phyloP scores from a whole-genome alignment of 1,284 basidiomycete species.

The Neonothopanus nambi region DNA sequence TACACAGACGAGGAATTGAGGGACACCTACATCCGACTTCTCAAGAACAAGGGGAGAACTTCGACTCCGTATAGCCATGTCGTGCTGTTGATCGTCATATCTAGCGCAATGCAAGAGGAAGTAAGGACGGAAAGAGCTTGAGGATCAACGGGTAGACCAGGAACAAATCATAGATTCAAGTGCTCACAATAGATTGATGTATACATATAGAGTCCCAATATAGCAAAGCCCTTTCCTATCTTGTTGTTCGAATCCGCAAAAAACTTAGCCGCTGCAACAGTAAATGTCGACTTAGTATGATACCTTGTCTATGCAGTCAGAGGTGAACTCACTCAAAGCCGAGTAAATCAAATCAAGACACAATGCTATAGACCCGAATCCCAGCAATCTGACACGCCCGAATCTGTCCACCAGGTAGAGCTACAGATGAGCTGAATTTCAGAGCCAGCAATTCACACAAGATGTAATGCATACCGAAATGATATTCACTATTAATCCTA shows the following conservation, averaged over 20 bases:
- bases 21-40: slow-evolving; percentile 17
- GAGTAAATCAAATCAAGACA: slow-evolving; percentile 1
- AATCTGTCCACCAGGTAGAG: not conserved
- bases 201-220: slow-evolving; percentile 22
- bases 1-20: not conserved
- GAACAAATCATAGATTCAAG: not conserved
- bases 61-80: slow-evolving; percentile 23
- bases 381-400: not conserved
- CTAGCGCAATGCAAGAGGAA: not conserved
- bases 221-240: slow-evolving; percentile 19
- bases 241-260: slow-evolving; percentile 17
- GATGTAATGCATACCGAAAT: not conserved
- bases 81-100: slow-evolving; percentile 19
- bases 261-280: slow-evolving; percentile 11
- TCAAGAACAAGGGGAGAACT: slow-evolving; percentile 18
- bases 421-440: not conserved
- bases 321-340: not conserved
- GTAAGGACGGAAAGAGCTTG: not conserved
- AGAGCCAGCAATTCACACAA: not conserved
- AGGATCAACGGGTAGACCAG: too few species aligned
- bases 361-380: not conserved
- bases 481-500: not conserved
- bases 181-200: slow-evolving; percentile 20
- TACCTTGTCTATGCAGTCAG: not conserved
- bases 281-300: not conserved